phyloP scores from a whole-genome alignment of 495 filamentous ascomycete genomes.

The Arthonia radiata region DNA sequence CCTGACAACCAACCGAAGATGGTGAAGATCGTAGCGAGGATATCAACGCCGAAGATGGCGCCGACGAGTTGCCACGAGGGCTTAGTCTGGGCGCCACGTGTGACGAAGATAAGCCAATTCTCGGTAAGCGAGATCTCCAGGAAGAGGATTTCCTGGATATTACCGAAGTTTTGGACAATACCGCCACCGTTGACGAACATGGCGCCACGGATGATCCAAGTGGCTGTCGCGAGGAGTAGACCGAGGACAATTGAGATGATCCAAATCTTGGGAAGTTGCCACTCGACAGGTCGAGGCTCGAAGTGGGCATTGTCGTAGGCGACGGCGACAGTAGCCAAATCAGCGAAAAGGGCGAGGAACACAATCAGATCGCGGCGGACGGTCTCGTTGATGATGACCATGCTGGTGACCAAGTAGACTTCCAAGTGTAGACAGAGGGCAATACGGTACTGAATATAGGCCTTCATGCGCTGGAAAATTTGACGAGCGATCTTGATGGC shows the following conservation, averaged over 20 bases:
- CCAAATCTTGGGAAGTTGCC: constrained; percentile 61
- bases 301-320: constrained; percentile 59
- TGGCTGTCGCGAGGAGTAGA: constrained; percentile 35
- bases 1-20: constrained; percentile 46
- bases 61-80: constrained; percentile 49
- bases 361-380: constrained; percentile 41
- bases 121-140: constrained; percentile 49
- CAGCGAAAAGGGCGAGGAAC: constrained; percentile 55
- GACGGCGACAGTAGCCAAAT: constrained; percentile 52
- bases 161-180: constrained; percentile 49
- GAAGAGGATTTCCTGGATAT: constrained; percentile 49
- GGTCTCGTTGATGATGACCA: constrained; percentile 55
- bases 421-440: constrained; percentile 53
- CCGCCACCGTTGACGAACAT: constrained; percentile 42
- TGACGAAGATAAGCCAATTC: constrained; percentile 64
- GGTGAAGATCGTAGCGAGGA: constrained; percentile 44
- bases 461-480: constrained; percentile 69
- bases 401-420: constrained; percentile 54
- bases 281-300: constrained; percentile 46
- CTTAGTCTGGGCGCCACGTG: constrained; percentile 43
- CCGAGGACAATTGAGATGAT: constrained; percentile 45
- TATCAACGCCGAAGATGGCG: constrained; percentile 47
- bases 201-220: constrained; percentile 44
- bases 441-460: constrained; percentile 61
- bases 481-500: constrained; percentile 57